Conservation (phyloP, 148 eudicot genomes). For the Silene conica region DNA sequence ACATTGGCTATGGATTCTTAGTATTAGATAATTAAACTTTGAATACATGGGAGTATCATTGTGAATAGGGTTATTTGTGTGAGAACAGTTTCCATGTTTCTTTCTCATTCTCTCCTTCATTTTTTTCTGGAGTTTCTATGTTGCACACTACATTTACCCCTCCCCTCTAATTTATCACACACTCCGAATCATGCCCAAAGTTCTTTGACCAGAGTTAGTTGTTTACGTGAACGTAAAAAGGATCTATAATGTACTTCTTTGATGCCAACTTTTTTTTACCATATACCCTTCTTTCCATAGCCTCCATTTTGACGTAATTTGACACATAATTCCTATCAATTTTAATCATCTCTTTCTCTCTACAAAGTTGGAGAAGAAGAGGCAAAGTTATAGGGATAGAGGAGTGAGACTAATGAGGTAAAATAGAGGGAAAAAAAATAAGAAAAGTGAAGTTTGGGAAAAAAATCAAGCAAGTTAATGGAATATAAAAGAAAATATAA, state of each 20-base stretch:
- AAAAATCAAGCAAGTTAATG: neutral
- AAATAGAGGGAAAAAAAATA: neutral
- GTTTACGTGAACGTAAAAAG: neutral
- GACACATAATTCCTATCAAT: neutral
- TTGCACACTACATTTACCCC: neutral
- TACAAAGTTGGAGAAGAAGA: neutral
- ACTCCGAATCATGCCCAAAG: no score
- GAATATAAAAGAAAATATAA: no score
- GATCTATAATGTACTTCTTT: neutral
- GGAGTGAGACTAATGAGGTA: neutral
- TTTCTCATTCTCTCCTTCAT: constrained; percentile 6
- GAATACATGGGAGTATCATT: neutral
- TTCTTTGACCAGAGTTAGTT: neutral
- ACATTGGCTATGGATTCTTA: neutral
- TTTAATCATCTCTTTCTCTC: neutral
- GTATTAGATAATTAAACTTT: neutral
- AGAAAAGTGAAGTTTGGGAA: neutral
- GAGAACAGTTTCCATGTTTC: neutral
- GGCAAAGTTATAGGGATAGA: neutral
- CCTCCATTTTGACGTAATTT: neutral
- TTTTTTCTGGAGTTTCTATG: neutral
- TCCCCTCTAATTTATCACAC: neutral
- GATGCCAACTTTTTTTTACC: neutral
- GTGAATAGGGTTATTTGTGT: neutral
- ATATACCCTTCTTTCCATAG: neutral